Percentiles rank a stretch among this genome's conserved stretches.
Evolutionary conservation across 371 early-diverging fungal species (phyloP).

Genomic region (Paraphysoderma sedebokerense): DNA sequence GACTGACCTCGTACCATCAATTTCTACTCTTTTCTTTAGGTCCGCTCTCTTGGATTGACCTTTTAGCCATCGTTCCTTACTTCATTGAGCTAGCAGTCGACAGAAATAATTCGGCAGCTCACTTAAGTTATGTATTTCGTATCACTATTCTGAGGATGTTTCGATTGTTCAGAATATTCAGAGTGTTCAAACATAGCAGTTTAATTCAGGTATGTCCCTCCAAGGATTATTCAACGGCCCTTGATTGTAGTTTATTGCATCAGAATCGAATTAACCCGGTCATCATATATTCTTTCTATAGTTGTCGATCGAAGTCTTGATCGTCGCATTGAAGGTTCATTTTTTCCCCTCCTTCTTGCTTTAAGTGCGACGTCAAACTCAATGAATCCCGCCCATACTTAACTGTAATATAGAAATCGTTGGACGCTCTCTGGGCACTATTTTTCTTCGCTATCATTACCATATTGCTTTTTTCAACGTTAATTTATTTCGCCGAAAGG

Average conservation of each 20-base stretch:
- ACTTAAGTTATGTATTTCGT: constrained; percentile 48
- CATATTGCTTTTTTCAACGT: constrained; percentile 50
- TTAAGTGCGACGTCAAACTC: no score
- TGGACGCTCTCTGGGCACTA: constrained; percentile 58
- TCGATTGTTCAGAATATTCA: constrained; percentile 59
- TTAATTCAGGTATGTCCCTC: no score
- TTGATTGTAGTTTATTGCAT: no score
- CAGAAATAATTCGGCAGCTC: constrained; percentile 5
- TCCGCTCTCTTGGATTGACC: constrained; percentile 55
- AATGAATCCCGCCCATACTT: no score
- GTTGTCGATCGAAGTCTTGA: constrained; percentile 68
- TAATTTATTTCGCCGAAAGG: constrained; percentile 72
- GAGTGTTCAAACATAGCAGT: constrained; percentile 63
- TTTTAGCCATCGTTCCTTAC: constrained; percentile 63
- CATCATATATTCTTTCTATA: no score
- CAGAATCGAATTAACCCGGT: no score
- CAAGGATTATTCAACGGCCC: no score
- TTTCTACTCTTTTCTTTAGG: no score
- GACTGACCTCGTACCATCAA: no score
- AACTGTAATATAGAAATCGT: no score
- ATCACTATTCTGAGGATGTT: constrained; percentile 66
- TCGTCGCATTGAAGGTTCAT: constrained; percentile 60
- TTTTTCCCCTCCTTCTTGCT: no score
- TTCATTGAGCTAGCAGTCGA: constrained; percentile 51
- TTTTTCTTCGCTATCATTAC: constrained; percentile 59